These are phyloP conservation scores for Heterobasidion irregulare DNA, from an alignment of 1,284 basidiomycete genomes.

Conservation along the genomic window DNA sequence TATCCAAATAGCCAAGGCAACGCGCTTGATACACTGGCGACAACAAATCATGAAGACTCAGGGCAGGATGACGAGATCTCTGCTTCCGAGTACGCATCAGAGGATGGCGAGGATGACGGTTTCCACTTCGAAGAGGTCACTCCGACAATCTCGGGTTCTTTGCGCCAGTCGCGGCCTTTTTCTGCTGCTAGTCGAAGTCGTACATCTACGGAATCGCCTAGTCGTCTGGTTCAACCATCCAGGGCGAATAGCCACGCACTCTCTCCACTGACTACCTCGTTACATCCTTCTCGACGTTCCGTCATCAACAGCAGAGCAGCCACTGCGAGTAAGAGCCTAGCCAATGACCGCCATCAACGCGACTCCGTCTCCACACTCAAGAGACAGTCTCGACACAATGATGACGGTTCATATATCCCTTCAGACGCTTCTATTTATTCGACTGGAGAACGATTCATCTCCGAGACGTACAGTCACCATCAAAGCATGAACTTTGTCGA, in stretches of 20 bases:
- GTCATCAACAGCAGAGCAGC: too few relatives aligned
- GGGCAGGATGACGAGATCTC: not conserved
- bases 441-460: not conserved
- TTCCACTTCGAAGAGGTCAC: not conserved
- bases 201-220: not conserved
- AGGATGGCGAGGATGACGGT: constrained; percentile 1
- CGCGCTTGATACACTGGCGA: not conserved
- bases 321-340: too few relatives aligned
- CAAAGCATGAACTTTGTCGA: constrained; percentile 31
- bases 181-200: not conserved
- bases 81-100: constrained; percentile 4
- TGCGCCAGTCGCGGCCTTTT: not conserved
- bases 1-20: too few relatives aligned
- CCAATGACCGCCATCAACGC: too few relatives aligned
- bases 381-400: too few relatives aligned
- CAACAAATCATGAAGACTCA: not conserved
- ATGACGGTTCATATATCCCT: too few relatives aligned
- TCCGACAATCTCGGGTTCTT: not conserved
- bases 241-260: too few relatives aligned
- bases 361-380: too few relatives aligned
- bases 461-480: constrained; percentile 23
- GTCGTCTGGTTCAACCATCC: too few relatives aligned
- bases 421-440: too few relatives aligned
- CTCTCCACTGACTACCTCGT: too few relatives aligned
- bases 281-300: too few relatives aligned